These are phyloP conservation scores for Metschnikowia borealis DNA, from an alignment of 805 yeast genomes.

Conservation along the genomic window DNA sequence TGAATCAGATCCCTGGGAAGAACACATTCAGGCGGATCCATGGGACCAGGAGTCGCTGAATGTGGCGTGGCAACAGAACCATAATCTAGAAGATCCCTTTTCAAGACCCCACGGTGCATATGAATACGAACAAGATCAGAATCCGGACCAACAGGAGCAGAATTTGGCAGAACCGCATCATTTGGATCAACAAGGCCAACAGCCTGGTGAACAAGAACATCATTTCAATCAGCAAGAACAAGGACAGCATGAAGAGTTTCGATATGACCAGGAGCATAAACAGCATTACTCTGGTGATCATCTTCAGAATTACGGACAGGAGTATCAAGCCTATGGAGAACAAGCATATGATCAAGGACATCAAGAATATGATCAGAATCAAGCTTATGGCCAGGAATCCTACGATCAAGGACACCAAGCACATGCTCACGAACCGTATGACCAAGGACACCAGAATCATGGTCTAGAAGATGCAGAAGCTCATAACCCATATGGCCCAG, in stretches of 20 bases:
- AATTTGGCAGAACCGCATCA: neutral
- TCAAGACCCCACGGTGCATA: neutral
- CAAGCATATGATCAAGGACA: neutral
- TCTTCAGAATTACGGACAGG: neutral
- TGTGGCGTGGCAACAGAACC: constrained; percentile 13
- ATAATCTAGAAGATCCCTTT: neutral
- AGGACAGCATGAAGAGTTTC: neutral
- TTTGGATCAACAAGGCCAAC: too few species aligned
- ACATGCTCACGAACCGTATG: neutral
- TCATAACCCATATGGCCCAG: neutral
- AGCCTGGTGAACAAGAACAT: too few species aligned
- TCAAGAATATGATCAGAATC: neutral
- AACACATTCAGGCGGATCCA: neutral
- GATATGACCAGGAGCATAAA: neutral
- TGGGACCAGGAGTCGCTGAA: constrained; percentile 6
- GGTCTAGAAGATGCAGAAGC: neutral
- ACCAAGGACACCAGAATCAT: neutral
- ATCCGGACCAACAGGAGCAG: neutral
- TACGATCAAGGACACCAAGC: neutral
- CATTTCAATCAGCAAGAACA: neutral
- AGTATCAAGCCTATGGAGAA: neutral
- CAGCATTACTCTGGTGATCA: neutral
- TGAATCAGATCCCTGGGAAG: neutral
- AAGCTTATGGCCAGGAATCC: neutral
- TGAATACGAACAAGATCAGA: neutral